Evolutionary conservation across 495 filamentous ascomycete species (phyloP).

Genomic region (Lasiosphaeria hispida): DNA sequence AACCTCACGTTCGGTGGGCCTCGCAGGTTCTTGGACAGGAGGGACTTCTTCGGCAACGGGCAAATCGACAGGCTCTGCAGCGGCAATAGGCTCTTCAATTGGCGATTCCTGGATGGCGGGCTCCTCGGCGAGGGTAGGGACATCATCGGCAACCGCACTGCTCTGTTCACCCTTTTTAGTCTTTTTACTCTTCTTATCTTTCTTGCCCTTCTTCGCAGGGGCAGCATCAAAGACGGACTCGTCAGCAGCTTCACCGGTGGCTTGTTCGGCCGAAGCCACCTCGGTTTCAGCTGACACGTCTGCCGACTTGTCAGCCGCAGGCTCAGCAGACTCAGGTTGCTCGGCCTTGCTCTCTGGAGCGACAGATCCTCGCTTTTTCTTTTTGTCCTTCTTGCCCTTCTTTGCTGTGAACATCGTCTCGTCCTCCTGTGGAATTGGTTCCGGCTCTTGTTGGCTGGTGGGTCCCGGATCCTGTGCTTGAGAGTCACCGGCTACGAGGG

Average conservation of each 20-base stretch:
- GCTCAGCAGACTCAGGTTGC: not conserved
- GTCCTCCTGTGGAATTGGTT: not conserved
- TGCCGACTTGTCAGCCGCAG: constrained; percentile 2
- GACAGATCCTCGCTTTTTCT: constrained; percentile 19
- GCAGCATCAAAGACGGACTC: constrained; percentile 11
- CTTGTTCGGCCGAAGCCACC: not conserved
- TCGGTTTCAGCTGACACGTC: constrained; percentile 13
- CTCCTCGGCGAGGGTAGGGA: not conserved
- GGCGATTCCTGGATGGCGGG: not conserved
- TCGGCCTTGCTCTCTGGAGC: constrained; percentile 10
- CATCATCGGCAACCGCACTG: not conserved
- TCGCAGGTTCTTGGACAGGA: not conserved
- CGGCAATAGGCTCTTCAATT: not conserved
- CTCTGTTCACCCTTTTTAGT: constrained; percentile 6
- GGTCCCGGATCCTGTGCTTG: not conserved
- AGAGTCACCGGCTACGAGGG: not conserved
- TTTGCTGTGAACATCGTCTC: constrained; percentile 10
- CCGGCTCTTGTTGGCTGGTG: not conserved
- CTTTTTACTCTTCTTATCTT: constrained; percentile 25
- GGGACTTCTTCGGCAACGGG: not conserved
- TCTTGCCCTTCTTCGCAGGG: constrained; percentile 25
- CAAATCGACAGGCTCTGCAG: not conserved
- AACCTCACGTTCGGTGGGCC: too few relatives aligned
- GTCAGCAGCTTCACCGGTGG: not conserved
- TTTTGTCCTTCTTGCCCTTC: constrained; percentile 38